Base-by-base conservation (phyloP, 257 asterid species). In the Knoxia roxburghii region DNA sequence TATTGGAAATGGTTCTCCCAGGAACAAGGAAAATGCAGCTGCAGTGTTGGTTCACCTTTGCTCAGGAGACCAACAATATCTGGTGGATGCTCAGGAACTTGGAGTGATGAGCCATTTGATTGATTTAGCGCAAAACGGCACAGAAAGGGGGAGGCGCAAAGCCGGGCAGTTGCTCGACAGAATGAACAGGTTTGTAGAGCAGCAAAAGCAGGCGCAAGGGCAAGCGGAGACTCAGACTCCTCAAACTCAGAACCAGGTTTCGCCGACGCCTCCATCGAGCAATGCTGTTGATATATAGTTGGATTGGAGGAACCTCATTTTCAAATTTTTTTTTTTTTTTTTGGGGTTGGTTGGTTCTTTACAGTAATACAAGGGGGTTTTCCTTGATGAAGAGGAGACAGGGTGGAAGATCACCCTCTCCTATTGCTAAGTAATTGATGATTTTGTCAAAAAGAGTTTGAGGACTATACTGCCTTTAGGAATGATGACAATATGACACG, bases 1-100 rank as follows among this genome's bases (percentile, higher is more conserved):
- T 55, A 84, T 90, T 1, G 81, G 82, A 41, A 83, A 73, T 40
- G 99, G 97, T 1, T 88, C 97, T 1, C 90, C 99, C 0, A 68
- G 97, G 79, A 93, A 88, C 78, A 90, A 83, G 58, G 99, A 93
- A 69, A 90, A 93, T 7, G 89, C 99, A 6, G 94, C 92, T 14
- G 97, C 97, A 0, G 94, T 93, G 66, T 65, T 93, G 77, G 95
- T 86, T 74, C 97, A 94, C 75, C 89, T 94, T 1, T 86, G 96
- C 68, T 89, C 95, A 0, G 87, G 95, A 11, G 96, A 88, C 76
- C 95, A 82, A 39, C 86, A 85, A 8, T 74, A 85, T 75, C 76
- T 94, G n/a, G 75, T 72, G 1, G 75, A 83, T 43, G 95, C 96
- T 37, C 91, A 78, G 82, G 96, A 90, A 43, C 84, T 85, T 10